Conservation (phyloP, 75 land plant genomes). For the Pinus albicaulis region DNA sequence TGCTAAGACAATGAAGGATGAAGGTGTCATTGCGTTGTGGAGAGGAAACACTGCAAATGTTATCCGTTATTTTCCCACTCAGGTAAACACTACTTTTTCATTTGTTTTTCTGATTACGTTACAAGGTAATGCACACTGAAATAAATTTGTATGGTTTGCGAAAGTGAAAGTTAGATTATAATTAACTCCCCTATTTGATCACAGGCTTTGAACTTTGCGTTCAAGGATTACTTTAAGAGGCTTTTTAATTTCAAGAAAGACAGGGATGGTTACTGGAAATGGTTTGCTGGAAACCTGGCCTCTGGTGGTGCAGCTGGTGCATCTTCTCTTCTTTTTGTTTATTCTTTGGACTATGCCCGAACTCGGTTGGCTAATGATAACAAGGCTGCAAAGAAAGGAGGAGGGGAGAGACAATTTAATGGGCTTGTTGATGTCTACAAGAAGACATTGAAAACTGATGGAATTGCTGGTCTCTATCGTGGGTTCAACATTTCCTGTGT, state of each 20-base stretch:
- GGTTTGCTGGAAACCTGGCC: constrained; percentile 59
- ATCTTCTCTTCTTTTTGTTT: constrained; percentile 43
- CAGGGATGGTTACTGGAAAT: constrained; percentile 61
- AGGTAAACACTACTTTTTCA: not conserved
- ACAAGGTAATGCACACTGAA: no score
- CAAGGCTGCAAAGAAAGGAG: constrained; percentile 49
- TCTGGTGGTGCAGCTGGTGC: constrained; percentile 64
- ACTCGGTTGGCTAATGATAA: constrained; percentile 54
- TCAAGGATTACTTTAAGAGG: constrained; percentile 60
- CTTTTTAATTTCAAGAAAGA: constrained; percentile 59
- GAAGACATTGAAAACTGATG: constrained; percentile 71
- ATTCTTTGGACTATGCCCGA: constrained; percentile 56
- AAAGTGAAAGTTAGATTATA: no score
- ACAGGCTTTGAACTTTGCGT: constrained; percentile 65
- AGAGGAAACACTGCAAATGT: constrained; percentile 62
- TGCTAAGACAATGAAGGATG: constrained; percentile 40
- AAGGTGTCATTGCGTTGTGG: constrained; percentile 48
- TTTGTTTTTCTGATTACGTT: no score
- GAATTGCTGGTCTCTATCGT: constrained; percentile 72
- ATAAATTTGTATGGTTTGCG: no score
- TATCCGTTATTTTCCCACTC: constrained; percentile 58
- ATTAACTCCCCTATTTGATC: no score
- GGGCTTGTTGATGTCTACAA: constrained; percentile 76
- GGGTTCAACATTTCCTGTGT: constrained; percentile 65
- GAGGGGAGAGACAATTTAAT: constrained; percentile 56